A percentile compares a stretch with the other conserved stretches of the same genome.
Conservation (phyloP, 192 early-diverging fungal genomes). For the Podila horticola region DNA sequence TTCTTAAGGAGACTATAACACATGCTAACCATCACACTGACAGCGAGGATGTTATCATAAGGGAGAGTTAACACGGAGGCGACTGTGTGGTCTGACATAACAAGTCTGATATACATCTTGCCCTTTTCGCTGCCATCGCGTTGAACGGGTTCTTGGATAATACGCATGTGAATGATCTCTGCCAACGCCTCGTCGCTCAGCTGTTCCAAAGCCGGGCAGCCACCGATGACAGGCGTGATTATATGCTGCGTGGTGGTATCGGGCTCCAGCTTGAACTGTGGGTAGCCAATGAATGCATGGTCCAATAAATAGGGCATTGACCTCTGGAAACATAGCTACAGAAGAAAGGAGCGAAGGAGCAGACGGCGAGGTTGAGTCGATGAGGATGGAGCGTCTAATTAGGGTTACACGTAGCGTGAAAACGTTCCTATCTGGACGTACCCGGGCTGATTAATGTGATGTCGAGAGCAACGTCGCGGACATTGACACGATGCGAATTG, state of each 20-base stretch:
- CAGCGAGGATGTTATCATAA: background rate
- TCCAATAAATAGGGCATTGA: background rate
- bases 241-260: constrained; percentile 1
- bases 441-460: no score
- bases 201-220: background rate
- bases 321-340: constrained; percentile 4
- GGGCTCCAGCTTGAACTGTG: background rate
- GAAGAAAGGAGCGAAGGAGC: no score
- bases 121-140: background rate
- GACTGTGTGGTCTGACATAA: constrained; percentile 1
- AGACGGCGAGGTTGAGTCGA: no score
- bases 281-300: background rate
- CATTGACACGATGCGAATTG: no score
- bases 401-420: no score
- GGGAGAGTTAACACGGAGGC: background rate
- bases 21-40: constrained; percentile 6
- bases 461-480: no score
- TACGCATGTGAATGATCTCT: background rate
- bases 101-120: background rate
- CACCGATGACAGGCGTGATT: background rate
- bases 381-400: no score
- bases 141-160: constrained; percentile 2
- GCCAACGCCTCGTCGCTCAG: constrained; percentile 3
- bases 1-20: background rate
- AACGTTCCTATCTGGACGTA: no score